These are phyloP conservation scores for Saccharomyces pastorianus DNA, from an alignment of 1,139 yeast species.

Conservation along the genomic window DNA sequence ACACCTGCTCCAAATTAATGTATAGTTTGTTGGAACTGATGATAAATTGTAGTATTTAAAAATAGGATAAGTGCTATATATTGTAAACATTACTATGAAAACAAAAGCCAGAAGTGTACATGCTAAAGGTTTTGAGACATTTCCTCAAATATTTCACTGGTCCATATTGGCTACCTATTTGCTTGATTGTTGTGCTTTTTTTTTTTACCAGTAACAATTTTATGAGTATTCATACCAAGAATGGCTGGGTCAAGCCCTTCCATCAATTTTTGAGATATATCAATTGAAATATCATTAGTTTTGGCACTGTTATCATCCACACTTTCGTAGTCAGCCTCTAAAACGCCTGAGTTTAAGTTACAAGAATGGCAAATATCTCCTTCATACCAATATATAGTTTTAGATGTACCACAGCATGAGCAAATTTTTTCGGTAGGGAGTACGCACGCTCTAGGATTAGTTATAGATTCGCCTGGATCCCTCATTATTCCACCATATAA, in stretches of 20 bases:
- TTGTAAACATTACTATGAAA: background rate
- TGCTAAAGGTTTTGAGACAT: too few species aligned
- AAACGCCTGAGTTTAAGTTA: constrained; percentile 5
- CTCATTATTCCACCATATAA: background rate
- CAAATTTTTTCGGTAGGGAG: constrained; percentile 7
- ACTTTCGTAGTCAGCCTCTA: background rate
- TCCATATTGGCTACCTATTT: too few species aligned
- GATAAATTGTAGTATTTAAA: background rate
- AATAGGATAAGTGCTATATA: background rate
- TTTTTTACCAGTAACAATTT: too few species aligned
- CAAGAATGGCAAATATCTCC: constrained; percentile 18
- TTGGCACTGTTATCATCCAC: too few species aligned
- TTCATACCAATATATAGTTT: constrained; percentile 17
- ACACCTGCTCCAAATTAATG: constrained; percentile 3
- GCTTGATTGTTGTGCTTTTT: too few species aligned
- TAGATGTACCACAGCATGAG: constrained; percentile 9
- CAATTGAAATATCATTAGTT: too few species aligned
- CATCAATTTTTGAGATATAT: background rate
- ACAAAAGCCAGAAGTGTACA: too few species aligned
- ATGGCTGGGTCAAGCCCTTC: too few species aligned
- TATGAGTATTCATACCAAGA: too few species aligned
- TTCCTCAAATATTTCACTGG: too few species aligned
- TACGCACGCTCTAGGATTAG: background rate
- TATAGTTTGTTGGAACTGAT: background rate
- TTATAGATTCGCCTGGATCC: background rate